Evolutionary conservation across 1,284 basidiomycete genomes (phyloP), one percentile per base, ranked within the genome.

Genomic region (Ceratorhiza oryzae-sativae): DNA sequence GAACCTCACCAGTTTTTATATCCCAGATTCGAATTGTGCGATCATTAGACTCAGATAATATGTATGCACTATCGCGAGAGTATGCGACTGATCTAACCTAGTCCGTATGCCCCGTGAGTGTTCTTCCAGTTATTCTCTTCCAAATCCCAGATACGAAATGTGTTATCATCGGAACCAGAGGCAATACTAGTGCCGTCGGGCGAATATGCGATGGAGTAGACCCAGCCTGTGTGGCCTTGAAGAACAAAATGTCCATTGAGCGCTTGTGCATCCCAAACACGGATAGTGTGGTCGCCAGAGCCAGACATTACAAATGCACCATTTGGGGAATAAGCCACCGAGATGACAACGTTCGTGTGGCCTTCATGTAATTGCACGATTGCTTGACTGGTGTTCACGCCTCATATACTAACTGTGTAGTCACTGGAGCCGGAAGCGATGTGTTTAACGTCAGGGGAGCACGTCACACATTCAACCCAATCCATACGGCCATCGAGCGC

Each of bases 341-440:
- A 61, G 25, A 1, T 18, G 18, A 73, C 68, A 5, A 0, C 1
- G 34, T 30, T 12, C 1, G 30, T 62, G 48, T 72, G 72, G 9
- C 46, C 41, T 2, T 32, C 41, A 15, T 51, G 49, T 23, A 41
- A 55, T 30, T 32, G 49, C 8, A 20, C 55, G 23, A 74, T 39
- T 48, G 61, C 58, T n/a, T 15, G 72, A 23, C 80, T 80, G 12
- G 75, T 76, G 34, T 77, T 77, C 13, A 78, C 75, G 73, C 80
- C 79, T 80, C 80, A 81, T 41, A 81, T 78, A 39, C 78, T 34
- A 39, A 71, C 25, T 10, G 68, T 73, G 3, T 39, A 42, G 32
- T 71, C 72, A 2, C 20, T 3, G 15, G 70, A 71, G 18, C 73
- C 58, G 10, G 61, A 72, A n/a, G 34, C 49, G 15, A 73, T 65